These are phyloP conservation scores for Plasmodium sp. DNA, from an alignment of 169 alveolate species.

Conservation along the genomic window DNA sequence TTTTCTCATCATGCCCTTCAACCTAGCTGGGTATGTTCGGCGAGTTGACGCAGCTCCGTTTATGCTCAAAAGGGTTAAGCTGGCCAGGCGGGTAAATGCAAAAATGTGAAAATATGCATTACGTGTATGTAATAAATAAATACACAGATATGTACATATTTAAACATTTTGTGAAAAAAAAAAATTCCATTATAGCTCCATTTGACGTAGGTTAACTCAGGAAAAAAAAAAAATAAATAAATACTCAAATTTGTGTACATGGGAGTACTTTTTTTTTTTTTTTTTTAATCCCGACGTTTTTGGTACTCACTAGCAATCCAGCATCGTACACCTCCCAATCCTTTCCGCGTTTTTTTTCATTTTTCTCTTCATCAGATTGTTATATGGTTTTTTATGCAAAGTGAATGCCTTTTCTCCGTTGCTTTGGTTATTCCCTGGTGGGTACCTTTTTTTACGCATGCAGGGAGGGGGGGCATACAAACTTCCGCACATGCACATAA, in stretches of 20 bases:
- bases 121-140: not conserved
- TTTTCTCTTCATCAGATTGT: not conserved
- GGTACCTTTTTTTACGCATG: not conserved
- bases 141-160: constrained; percentile 1
- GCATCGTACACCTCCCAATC: not conserved
- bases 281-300: not conserved
- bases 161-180: not conserved
- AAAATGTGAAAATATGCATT: not conserved
- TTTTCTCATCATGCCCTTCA: not conserved
- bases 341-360: not conserved
- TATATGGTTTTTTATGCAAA: not conserved
- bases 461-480: not conserved
- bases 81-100: not conserved
- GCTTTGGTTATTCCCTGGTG: not conserved
- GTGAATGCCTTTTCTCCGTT: not conserved
- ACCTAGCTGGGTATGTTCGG: not conserved
- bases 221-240: not conserved
- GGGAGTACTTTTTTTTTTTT: not conserved
- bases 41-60: not conserved
- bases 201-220: not conserved
- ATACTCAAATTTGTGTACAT: not conserved
- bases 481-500: not conserved
- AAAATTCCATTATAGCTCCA: not conserved
- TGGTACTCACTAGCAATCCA: not conserved
- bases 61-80: not conserved